Base-by-base conservation (phyloP, 495 filamentous ascomycete species). In the Evansstolkia leycettana region DNA sequence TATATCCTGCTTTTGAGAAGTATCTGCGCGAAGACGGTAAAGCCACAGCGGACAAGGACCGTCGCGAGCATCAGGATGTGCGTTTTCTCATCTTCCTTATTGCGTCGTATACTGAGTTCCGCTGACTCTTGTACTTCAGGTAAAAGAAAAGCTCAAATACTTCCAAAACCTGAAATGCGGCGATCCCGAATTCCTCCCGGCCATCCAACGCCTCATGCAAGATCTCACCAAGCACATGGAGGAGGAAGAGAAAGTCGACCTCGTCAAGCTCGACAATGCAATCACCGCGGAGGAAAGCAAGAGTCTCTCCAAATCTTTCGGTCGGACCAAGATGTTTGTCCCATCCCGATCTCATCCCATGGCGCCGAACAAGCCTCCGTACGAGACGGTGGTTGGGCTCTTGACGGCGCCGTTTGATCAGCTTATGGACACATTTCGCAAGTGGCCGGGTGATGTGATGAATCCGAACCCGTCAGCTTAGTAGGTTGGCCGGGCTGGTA, bases 1-100 rank as follows among this genome's bases (percentile, higher is more conserved):
- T 82, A 16, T 82, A 82, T 53, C 80, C 78, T 0, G 72, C 73
- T 2, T 54, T 82, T 7, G 72, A 73, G 38, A 65, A 71, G 38
- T 43, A 75, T 33, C 37, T 78, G 1, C 52, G 61, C n/a, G 41
- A 60, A n/a, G 41, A 60, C n/a, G 79, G 67, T 9, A 38, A 60
- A 17, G 34, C 42, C 1, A 56, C 74, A 45, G 70, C 68, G 0
- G 62, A 75, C 16, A 68, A 67, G 34, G 70, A 79, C 42, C 58
- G 73, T 3, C 42, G 41, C 7, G 62, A 78, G 38, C 78, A 82
- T 50, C 67, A 69, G 16, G 41, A 42, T 16, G 72, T 74, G 52
- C n/a, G 46, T 35, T 18, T 9, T 9, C 20, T 9, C 20, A 4
- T 23, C 9, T 23, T 4, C 9, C 4, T 23, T 9, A 23, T 5